Percentiles rank a stretch among this genome's conserved stretches.
phyloP scores from a whole-genome alignment of 73 alveolate species.

The Paramecium tetraurelia region DNA sequence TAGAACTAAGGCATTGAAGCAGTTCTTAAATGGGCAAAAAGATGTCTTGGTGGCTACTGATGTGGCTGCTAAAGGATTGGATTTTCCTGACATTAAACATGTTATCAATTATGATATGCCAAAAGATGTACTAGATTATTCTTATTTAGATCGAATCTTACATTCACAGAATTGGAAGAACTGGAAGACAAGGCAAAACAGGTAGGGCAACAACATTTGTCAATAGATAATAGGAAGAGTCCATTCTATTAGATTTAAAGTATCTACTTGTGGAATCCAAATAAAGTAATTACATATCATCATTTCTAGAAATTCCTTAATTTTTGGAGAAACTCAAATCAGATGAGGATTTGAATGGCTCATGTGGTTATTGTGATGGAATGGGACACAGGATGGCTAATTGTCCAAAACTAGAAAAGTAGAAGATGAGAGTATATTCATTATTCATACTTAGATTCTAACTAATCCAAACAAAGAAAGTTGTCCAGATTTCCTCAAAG shows the following conservation, averaged over 20 bases:
- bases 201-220: constrained; percentile 64
- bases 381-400: constrained; percentile 63
- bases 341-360: constrained; percentile 52
- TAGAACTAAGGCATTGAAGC: constrained; percentile 73
- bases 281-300: background rate
- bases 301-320: background rate
- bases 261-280: constrained; percentile 47
- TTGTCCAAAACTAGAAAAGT: constrained; percentile 54
- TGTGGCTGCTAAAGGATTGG: constrained; percentile 88
- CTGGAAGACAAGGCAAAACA: constrained; percentile 64
- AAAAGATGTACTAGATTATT: constrained; percentile 59
- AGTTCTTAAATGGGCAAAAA: constrained; percentile 71
- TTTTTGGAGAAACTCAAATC: constrained; percentile 40
- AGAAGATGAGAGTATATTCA: constrained; percentile 44
- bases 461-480: constrained; percentile 34
- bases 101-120: constrained; percentile 92
- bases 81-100: constrained; percentile 80
- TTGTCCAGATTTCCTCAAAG: constrained; percentile 39
- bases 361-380: constrained; percentile 64
- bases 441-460: background rate
- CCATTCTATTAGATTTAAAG: constrained; percentile 50
- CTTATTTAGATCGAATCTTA: constrained; percentile 61
- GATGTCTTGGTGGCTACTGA: constrained; percentile 89
- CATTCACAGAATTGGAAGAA: constrained; percentile 69
- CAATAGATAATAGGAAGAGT: constrained; percentile 54